A percentile compares a stretch with the other conserved stretches of the same genome.
These are phyloP conservation scores for Herpetomonas samuelpessoai DNA, from an alignment of 208 protist species.

Conservation along the genomic window DNA sequence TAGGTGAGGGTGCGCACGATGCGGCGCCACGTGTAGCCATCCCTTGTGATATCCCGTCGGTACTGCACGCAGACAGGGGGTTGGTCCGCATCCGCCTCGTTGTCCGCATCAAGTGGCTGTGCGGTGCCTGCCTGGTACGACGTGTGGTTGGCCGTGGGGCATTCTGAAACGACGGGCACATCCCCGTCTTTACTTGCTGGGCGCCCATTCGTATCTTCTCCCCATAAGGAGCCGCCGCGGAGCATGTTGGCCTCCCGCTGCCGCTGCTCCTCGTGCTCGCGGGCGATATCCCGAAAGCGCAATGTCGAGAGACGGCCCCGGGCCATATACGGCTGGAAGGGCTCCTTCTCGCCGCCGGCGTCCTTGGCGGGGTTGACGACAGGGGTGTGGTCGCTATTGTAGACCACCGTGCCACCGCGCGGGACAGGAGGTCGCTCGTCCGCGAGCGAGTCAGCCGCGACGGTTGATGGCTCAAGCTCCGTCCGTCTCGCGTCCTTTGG, in stretches of 20 bases:
- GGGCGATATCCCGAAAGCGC: neutral
- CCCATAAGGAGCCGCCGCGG: neutral
- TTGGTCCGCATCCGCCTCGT: too few species aligned
- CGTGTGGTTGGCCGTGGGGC: too few species aligned
- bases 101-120: too few species aligned
- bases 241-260: neutral
- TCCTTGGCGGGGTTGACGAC: neutral
- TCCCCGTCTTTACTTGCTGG: too few species aligned
- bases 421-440: too few species aligned
- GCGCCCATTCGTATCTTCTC: neutral
- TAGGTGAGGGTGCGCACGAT: slow-evolving; percentile 14
- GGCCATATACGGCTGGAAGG: slow-evolving; percentile 9
- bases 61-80: slow-evolving; percentile 5
- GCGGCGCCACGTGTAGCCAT: slow-evolving; percentile 20
- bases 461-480: too few species aligned
- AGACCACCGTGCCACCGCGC: neutral
- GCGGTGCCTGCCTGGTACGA: too few species aligned
- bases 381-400: neutral
- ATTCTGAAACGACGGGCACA: neutral
- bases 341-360: slow-evolving; percentile 4
- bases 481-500: too few species aligned
- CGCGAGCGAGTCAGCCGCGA: too few species aligned
- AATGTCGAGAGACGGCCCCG: slow-evolving; percentile 13
- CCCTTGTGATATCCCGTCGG: slow-evolving; percentile 17
- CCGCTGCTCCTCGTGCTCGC: neutral